Evolutionary conservation across 352 stramenopile genomes (phyloP).

Genomic region (Globisporangium emineosum): DNA sequence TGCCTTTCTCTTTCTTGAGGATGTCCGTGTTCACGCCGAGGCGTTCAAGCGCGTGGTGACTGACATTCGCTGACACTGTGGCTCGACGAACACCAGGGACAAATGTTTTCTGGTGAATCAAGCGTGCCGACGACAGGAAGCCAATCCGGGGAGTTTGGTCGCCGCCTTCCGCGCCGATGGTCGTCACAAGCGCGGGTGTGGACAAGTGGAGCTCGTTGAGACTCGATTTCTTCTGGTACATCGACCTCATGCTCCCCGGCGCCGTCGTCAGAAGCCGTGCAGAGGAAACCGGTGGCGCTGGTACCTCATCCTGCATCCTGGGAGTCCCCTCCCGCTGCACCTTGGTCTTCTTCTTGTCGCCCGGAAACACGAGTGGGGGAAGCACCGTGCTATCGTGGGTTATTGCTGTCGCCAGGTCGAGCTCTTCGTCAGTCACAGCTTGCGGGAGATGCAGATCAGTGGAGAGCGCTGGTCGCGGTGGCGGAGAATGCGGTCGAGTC

Average conservation of each 20-base stretch:
- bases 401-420: not conserved
- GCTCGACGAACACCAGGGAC: slow-evolving; percentile 19
- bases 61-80: slow-evolving; percentile 31
- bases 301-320: slow-evolving; percentile 9
- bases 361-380: slow-evolving; percentile 14
- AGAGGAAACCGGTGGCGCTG: not conserved
- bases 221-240: slow-evolving; percentile 15
- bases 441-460: slow-evolving; percentile 5
- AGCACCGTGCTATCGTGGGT: slow-evolving; percentile 4
- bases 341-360: slow-evolving; percentile 11
- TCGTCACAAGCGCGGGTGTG: slow-evolving; percentile 7
- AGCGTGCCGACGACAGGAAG: slow-evolving; percentile 5
- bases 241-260: not conserved
- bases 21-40: slow-evolving; percentile 62
- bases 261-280: not conserved
- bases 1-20: slow-evolving; percentile 67
- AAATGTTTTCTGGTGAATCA: slow-evolving; percentile 3
- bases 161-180: not conserved
- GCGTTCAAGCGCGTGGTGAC: slow-evolving; percentile 45
- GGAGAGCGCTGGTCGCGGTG: not conserved
- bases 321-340: slow-evolving; percentile 2
- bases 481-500: not conserved
- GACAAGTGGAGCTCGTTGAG: slow-evolving; percentile 13
- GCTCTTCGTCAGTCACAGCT: slow-evolving; percentile 13
- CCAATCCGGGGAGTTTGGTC: not conserved